phyloP scores from a whole-genome alignment of 1,139 yeast genomes.

The Saccharomyces pastorianus region DNA sequence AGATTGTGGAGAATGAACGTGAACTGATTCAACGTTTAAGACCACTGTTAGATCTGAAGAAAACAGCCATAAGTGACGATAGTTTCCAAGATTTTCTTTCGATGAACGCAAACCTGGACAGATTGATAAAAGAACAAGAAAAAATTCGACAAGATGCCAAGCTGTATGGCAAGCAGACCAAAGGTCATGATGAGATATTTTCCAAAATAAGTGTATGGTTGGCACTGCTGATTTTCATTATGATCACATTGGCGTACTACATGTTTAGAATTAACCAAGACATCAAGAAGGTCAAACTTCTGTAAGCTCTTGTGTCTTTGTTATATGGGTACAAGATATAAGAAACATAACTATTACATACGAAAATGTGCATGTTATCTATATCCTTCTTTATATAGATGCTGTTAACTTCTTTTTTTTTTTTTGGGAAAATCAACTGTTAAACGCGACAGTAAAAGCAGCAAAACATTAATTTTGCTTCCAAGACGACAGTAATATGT shows the following conservation, averaged over 20 bases:
- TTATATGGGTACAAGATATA: not conserved
- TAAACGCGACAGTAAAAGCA: not conserved
- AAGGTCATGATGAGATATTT: conserved; percentile 23
- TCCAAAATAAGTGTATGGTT: conserved; percentile 24
- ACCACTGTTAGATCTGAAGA: not conserved
- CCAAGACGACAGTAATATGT: not conserved
- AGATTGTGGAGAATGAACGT: conserved; percentile 10
- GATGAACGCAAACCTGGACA: conserved; percentile 21
- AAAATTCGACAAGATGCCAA: conserved; percentile 20
- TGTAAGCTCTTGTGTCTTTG: conserved; percentile 9
- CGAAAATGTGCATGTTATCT: not conserved
- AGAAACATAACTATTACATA: not conserved
- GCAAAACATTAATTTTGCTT: not conserved
- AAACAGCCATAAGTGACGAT: conserved; percentile 7
- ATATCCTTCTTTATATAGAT: not conserved
- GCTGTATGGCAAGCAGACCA: conserved; percentile 4
- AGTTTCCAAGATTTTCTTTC: conserved; percentile 23
- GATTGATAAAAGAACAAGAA: conserved; percentile 24
- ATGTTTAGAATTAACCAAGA: conserved; percentile 32
- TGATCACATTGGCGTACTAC: conserved; percentile 26
- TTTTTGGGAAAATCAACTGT: not conserved
- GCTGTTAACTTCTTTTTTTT: not conserved
- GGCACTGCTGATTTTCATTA: conserved; percentile 23
- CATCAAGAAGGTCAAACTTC: conserved; percentile 28
- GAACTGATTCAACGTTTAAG: not conserved